Evolutionary conservation across 176 grass and related monocot genomes (phyloP), one percentile per base, ranked within the genome.

Genomic region (Rhynchospora pubera): DNA sequence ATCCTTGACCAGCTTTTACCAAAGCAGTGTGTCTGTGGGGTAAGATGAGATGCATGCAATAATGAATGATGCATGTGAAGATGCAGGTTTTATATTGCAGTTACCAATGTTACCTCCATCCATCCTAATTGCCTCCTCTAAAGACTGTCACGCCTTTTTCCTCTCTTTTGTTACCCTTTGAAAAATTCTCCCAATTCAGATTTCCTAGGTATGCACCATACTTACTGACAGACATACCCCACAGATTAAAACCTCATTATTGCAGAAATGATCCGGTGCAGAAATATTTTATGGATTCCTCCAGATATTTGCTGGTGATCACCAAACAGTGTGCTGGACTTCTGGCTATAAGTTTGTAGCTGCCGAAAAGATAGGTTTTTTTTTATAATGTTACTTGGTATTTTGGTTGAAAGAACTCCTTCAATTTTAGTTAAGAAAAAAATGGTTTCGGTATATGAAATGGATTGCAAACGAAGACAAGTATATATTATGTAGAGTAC

Each of bases 81-180:
- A 79, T 64, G 62, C 77, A 74, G 77, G 30, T 79, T 79, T 84
- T 82, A 65, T 21, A 73, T 43, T 63, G 30, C 78, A 81, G 3
- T 59, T 79, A 55, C 82, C 80, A 74, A 87, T 56, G 88, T 87
- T 85, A 88, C 84, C 65, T 81, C 82, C 82, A 89, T 93, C 91
- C 85, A 91, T 82, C 89, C 91, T 82, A 69, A 79, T 63, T 84
- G 79, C 84, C 89, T 57, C 81, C 84, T 69, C 47, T 45, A 78
- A 93, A 91, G 91, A 87, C 85, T 86, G 83, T 69, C 60, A 55
- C 51, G 56, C 66, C 93, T 90, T 92, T 94, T 65, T 32, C 78
- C 58, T 79, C 69, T 39, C 79, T 87, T 87, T 88, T 91, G 87
- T 93, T 91, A 85, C 79, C 79, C 84, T 59, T 87, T 86, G 48